These are phyloP conservation scores for Nakaseomyces bracarensis DNA, from an alignment of 1,139 yeast genomes.

Conservation along the genomic window DNA sequence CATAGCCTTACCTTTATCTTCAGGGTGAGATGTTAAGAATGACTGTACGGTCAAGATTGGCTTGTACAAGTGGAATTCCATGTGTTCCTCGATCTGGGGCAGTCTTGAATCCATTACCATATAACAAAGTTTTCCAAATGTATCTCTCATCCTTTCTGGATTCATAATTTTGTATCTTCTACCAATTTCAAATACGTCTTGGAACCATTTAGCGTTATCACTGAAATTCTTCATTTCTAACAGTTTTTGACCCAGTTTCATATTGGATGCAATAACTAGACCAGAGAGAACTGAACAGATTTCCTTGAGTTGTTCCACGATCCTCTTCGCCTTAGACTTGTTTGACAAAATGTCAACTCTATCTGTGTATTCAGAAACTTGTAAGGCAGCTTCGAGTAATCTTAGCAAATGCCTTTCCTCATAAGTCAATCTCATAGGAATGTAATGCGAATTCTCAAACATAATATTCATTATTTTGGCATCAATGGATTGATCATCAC, in stretches of 20 bases:
- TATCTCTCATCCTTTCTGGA: slow-evolving; percentile 67
- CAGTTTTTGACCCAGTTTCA: slow-evolving; percentile 55
- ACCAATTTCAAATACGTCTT: slow-evolving; percentile 61
- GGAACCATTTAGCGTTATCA: slow-evolving; percentile 61
- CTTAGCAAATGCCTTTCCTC: slow-evolving; percentile 60
- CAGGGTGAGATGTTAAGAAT: slow-evolving; percentile 35
- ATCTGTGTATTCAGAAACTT: slow-evolving; percentile 69
- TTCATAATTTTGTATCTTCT: slow-evolving; percentile 72
- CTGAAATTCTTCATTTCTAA: slow-evolving; percentile 55
- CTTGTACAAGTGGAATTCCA: slow-evolving; percentile 64
- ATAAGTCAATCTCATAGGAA: slow-evolving; percentile 56
- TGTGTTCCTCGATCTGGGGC: slow-evolving; percentile 55
- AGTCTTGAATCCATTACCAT: slow-evolving; percentile 74
- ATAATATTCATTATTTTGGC: slow-evolving; percentile 34
- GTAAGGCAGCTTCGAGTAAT: slow-evolving; percentile 58
- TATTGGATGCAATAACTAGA: slow-evolving; percentile 60
- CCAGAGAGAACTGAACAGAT: slow-evolving; percentile 70
- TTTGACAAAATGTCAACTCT: slow-evolving; percentile 59
- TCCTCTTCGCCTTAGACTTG: slow-evolving; percentile 55
- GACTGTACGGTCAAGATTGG: slow-evolving; percentile 56
- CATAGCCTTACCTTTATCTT: slow-evolving; percentile 35
- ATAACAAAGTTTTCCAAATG: slow-evolving; percentile 65
- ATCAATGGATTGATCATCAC: slow-evolving; percentile 16
- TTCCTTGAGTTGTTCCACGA: slow-evolving; percentile 59
- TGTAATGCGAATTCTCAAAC: slow-evolving; percentile 42